phyloP scores from a whole-genome alignment of 139 green algal species.

The Picochlorum sp. region DNA sequence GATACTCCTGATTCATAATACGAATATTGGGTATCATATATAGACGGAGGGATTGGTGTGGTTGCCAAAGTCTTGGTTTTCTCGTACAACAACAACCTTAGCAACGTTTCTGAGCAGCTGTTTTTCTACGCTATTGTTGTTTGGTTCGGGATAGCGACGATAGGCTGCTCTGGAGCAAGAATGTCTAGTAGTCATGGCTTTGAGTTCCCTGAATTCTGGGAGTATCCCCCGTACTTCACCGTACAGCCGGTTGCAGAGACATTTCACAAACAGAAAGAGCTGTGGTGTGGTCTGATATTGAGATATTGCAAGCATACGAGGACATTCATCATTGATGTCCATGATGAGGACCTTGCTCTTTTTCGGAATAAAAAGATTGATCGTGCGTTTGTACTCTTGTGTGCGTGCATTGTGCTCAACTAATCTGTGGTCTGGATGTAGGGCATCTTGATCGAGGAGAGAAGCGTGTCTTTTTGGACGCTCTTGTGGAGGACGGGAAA shows the following conservation, averaged over 20 bases:
- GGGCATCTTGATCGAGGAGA: constrained; percentile 43
- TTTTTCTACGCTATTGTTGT: too few species aligned
- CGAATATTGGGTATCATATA: too few species aligned
- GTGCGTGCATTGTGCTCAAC: neutral
- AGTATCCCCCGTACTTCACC: constrained; percentile 35
- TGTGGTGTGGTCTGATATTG: constrained; percentile 67
- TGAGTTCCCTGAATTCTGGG: constrained; percentile 11
- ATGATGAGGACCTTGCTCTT: constrained; percentile 8
- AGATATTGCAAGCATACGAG: constrained; percentile 60
- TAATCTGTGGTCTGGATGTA: constrained; percentile 18
- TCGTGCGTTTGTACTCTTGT: neutral
- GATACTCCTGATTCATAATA: too few species aligned
- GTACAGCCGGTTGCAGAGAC: constrained; percentile 76
- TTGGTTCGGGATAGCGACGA: too few species aligned
- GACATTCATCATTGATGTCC: constrained; percentile 40
- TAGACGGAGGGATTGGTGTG: too few species aligned
- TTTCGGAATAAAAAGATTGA: neutral
- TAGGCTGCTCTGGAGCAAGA: too few species aligned
- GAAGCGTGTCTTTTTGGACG: constrained; percentile 38
- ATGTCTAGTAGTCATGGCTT: neutral
- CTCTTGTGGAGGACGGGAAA: constrained; percentile 32
- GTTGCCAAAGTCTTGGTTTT: too few species aligned
- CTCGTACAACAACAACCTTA: too few species aligned
- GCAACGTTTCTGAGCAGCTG: too few species aligned
- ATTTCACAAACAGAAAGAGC: constrained; percentile 54